Base-by-base conservation (phyloP, 1,284 basidiomycete species). In the Fistulinella cinereoalba region DNA sequence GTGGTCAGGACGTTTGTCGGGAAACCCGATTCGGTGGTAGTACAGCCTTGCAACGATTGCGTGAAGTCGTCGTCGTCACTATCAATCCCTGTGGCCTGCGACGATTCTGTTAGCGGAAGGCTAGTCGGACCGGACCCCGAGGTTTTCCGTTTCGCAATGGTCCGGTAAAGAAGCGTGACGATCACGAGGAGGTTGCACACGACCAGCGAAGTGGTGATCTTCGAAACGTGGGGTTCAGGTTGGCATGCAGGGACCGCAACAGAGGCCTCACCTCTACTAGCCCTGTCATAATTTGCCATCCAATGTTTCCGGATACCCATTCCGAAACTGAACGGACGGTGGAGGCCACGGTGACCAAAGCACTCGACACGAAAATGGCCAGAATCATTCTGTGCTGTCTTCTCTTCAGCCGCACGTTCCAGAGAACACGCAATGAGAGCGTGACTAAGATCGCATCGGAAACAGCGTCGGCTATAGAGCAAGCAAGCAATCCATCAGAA, bases 321-420 rank as follows among this genome's bases (percentile, higher is more conserved):
- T n/a, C n/a, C n/a, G n/a, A n/a, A n/a, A n/a, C n/a, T n/a, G n/a
- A n/a, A n/a, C n/a, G n/a, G n/a, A n/a, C n/a, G n/a, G n/a, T n/a
- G 18, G 41, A 58, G 33, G 43, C 33, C 22, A 45, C 11, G n/a
- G 32, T 43, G 37, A 60, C 49, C 10, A 62, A n/a, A n/a, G n/a
- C n/a, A n/a, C n/a, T n/a, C n/a, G n/a, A n/a, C n/a, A n/a, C n/a
- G n/a, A n/a, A n/a, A n/a, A n/a, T n/a, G n/a, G n/a, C 37, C 6
- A 48, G 24, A 24, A 60, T 46, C 47, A 57, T n/a, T n/a, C n/a
- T n/a, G n/a, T n/a, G n/a, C n/a, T n/a, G n/a, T n/a, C n/a, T n/a
- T n/a, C n/a, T n/a, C n/a, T n/a, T 47, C 37, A 55, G 43, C 18
- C 45, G 56, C 42, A 57, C 32, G 11, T 42, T 41, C 58, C 58